A percentile compares a stretch with the other conserved stretches of the same genome.
These are phyloP conservation scores for Mycena vitilis DNA, from an alignment of 768 basidiomycete species.

Conservation along the genomic window DNA sequence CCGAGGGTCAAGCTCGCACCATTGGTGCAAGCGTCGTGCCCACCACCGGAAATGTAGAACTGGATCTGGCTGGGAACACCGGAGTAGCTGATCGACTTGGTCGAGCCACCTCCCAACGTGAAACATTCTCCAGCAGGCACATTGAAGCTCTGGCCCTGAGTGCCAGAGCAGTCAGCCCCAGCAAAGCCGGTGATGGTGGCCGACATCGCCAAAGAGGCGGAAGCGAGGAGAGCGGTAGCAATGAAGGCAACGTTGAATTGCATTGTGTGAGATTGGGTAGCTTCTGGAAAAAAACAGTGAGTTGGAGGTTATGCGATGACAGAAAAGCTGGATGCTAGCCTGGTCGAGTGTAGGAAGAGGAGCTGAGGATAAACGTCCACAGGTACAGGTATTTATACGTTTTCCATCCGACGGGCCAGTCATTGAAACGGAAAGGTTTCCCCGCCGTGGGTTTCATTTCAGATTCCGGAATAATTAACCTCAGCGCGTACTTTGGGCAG, in stretches of 20 bases:
- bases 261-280: conserved; percentile 34
- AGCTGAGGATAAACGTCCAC: conserved; percentile 10
- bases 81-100: not conserved
- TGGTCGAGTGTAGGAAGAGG: conserved; percentile 15
- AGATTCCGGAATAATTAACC: conserved; percentile 5
- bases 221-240: conserved; percentile 13
- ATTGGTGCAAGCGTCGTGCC: not conserved
- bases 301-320: conserved; percentile 10
- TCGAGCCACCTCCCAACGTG: not conserved
- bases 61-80: not conserved
- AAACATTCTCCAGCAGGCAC: conserved; percentile 2
- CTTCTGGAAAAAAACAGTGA: conserved; percentile 29
- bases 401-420: conserved; percentile 11
- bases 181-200: conserved; percentile 10
- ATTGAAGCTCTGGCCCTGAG: not conserved
- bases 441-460: not conserved
- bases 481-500: not conserved
- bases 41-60: conserved; percentile 1
- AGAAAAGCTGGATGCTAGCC: conserved; percentile 2
- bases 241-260: conserved; percentile 35
- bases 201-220: conserved; percentile 14
- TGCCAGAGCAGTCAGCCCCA: not conserved
- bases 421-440: conserved; percentile 3
- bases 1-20: not conserved
- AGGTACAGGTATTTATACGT: conserved; percentile 13